Percentiles rank a stretch among this genome's conserved stretches.
These are phyloP conservation scores for Ampelocalamus luodianensis DNA, from an alignment of 176 grass and related monocot species.

Conservation along the genomic window DNA sequence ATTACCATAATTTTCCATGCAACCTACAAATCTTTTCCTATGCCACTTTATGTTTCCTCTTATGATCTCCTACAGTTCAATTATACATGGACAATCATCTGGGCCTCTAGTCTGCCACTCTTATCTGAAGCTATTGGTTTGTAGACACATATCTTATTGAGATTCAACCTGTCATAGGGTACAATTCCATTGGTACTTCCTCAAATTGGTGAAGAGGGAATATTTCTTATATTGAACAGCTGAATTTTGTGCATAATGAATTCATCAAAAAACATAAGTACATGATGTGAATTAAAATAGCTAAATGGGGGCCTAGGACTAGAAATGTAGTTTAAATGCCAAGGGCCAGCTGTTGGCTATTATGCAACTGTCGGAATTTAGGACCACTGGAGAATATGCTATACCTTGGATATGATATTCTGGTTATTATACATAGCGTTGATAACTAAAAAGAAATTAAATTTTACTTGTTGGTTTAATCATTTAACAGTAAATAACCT, in stretches of 20 bases:
- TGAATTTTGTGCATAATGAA: background rate
- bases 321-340: conserved; percentile 28
- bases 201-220: background rate
- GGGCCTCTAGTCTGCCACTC: conserved; percentile 18
- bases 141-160: conserved; percentile 15
- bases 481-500: conserved; percentile 2
- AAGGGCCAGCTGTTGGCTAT: conserved; percentile 12
- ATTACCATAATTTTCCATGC: conserved; percentile 44
- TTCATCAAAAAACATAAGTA: background rate
- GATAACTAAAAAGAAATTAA: background rate
- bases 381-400: conserved; percentile 27
- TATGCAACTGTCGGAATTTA: background rate
- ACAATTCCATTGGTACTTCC: conserved; percentile 10
- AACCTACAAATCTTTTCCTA: conserved; percentile 49
- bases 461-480: background rate
- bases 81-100: conserved; percentile 33
- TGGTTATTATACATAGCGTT: background rate
- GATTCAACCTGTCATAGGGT: conserved; percentile 29
- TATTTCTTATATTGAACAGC: background rate
- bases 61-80: conserved; percentile 28
- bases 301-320: background rate
- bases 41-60: conserved; percentile 34
- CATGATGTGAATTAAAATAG: background rate
- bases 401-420: conserved; percentile 4
- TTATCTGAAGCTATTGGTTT: conserved; percentile 36